Conservation (phyloP, 257 asterid genomes). For the Scutellaria baicalensis region DNA sequence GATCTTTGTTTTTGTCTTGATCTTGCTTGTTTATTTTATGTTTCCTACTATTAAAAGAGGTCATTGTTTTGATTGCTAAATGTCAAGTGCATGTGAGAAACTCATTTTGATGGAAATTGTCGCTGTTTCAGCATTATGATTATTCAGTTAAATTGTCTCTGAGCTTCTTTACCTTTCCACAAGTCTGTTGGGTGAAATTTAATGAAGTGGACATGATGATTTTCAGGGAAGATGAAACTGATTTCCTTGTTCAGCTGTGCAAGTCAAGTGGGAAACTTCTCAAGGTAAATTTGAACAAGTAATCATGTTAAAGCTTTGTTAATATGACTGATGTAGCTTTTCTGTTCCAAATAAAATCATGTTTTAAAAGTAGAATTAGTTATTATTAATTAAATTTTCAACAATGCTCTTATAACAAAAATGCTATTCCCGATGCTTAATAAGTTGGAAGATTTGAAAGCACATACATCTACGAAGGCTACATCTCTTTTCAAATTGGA, state of each 20-base stretch:
- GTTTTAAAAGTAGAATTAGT: too few species aligned
- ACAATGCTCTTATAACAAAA: too few species aligned
- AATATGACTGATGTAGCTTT: not conserved
- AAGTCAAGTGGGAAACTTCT: slow-evolving; percentile 76
- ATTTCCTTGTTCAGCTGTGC: slow-evolving; percentile 88
- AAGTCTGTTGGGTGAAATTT: not conserved
- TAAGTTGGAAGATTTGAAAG: too few species aligned
- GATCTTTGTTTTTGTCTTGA: not conserved
- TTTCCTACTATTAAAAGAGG: not conserved
- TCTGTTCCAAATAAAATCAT: too few species aligned
- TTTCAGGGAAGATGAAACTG: slow-evolving; percentile 76
- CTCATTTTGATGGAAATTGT: too few species aligned
- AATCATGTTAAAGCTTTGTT: not conserved
- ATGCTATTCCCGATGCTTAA: too few species aligned
- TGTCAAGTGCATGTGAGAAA: not conserved
- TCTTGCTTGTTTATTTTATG: not conserved
- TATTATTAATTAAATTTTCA: too few species aligned
- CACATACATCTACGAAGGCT: too few species aligned
- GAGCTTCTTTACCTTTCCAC: not conserved
- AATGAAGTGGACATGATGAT: not conserved
- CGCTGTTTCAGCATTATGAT: too few species aligned
- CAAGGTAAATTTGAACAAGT: slow-evolving; percentile 40
- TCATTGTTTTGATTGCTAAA: not conserved
- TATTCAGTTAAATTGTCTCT: not conserved
- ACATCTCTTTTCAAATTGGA: too few species aligned